These are phyloP conservation scores for Schwanniomyces vanrijiae DNA, from an alignment of 805 yeast genomes.

Conservation along the genomic window DNA sequence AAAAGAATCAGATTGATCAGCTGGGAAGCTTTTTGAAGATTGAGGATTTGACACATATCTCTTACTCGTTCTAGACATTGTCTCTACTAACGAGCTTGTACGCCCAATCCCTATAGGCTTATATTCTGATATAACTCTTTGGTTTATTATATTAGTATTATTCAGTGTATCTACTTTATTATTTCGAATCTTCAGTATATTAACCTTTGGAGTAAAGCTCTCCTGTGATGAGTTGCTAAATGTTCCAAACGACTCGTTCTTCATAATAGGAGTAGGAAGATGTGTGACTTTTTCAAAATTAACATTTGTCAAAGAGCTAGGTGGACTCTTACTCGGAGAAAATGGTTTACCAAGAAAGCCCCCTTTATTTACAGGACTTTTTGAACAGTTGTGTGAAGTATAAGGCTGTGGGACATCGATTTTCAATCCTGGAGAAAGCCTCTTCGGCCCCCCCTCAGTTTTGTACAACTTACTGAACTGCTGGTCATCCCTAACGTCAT, in stretches of 20 bases:
- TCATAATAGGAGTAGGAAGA: slow-evolving; percentile 46
- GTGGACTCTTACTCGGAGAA: not conserved
- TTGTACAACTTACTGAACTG: not conserved
- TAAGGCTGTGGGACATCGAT: not conserved
- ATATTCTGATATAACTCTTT: slow-evolving; percentile 39
- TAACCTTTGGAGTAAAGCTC: not conserved
- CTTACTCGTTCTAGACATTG: slow-evolving; percentile 9
- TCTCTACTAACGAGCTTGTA: slow-evolving; percentile 14
- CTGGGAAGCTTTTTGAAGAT: not conserved
- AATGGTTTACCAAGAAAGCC: not conserved
- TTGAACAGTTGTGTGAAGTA: not conserved
- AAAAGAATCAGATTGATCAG: slow-evolving; percentile 1
- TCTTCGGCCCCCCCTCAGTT: not conserved
- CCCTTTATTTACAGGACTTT: too few species aligned
- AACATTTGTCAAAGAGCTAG: not conserved
- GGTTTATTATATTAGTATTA: not conserved
- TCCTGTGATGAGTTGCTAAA: slow-evolving; percentile 3
- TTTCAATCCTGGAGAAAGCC: slow-evolving; percentile 1
- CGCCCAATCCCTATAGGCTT: slow-evolving; percentile 23
- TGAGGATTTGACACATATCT: slow-evolving; percentile 24
- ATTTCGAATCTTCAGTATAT: slow-evolving; percentile 2
- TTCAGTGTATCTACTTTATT: slow-evolving; percentile 3
- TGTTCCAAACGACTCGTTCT: slow-evolving; percentile 15
- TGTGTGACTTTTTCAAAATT: slow-evolving; percentile 37
- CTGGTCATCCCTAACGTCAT: not conserved